A percentile compares a stretch with the other conserved stretches of the same genome.
Evolutionary conservation across 495 filamentous ascomycete genomes (phyloP).

Genomic region (Penicillium paradoxum): DNA sequence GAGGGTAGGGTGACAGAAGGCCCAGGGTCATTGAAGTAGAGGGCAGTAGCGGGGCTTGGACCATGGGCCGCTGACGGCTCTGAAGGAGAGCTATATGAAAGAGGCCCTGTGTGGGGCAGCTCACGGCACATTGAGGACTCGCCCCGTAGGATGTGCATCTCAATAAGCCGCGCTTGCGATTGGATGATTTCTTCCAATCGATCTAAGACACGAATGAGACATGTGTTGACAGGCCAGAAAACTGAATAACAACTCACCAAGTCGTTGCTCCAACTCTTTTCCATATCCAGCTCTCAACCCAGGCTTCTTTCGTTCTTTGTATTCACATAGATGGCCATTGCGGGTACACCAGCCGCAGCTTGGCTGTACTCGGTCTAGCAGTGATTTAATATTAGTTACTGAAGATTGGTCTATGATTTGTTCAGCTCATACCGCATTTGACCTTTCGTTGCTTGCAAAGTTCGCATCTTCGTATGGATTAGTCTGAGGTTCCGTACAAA

Average conservation of each 20-base stretch:
- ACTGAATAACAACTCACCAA: constrained; percentile 35
- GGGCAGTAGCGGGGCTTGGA: constrained; percentile 32
- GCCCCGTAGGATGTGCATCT: constrained; percentile 44
- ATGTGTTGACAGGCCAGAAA: neutral
- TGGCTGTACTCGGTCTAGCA: constrained; percentile 65
- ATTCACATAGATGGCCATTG: constrained; percentile 73
- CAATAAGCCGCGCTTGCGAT: constrained; percentile 43
- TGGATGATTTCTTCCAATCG: constrained; percentile 46
- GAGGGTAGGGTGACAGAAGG: constrained; percentile 23
- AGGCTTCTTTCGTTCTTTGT: constrained; percentile 82
- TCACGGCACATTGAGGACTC: constrained; percentile 24
- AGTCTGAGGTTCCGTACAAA: constrained; percentile 7
- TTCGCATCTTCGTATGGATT: constrained; percentile 55
- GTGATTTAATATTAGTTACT: constrained; percentile 8
- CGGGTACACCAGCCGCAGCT: constrained; percentile 84
- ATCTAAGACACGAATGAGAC: constrained; percentile 25
- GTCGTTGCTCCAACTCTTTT: constrained; percentile 76
- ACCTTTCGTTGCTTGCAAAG: constrained; percentile 82
- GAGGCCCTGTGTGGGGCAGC: constrained; percentile 21
- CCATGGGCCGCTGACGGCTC: constrained; percentile 37
- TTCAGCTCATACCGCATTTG: constrained; percentile 54
- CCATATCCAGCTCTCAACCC: constrained; percentile 82
- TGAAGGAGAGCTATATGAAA: constrained; percentile 41
- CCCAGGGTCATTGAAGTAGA: constrained; percentile 37
- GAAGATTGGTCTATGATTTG: neutral